Base-by-base conservation (phyloP, 257 asterid species). In the Capsicum rhomboideum region DNA sequence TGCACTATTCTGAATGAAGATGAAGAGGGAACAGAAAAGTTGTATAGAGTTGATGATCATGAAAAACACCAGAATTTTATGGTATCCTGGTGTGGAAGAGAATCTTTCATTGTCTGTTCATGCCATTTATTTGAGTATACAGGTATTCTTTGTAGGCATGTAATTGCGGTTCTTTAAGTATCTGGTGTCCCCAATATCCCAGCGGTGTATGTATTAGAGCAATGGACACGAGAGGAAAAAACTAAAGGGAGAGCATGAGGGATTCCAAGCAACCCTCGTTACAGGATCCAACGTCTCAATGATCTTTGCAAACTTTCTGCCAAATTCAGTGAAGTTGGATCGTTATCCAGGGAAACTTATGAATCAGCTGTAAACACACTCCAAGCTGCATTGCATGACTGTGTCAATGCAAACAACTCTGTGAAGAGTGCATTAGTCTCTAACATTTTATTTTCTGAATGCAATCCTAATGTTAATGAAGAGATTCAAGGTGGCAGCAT, bases 111-210 rank as follows among this genome's bases (percentile, higher is more conserved):
- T 20, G 50, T 52, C 69, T 90, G 93, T 81, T 86, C 85, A 50
- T 91, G 92, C 85, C 88, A 26, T 82, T 79, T 83, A 67, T 91
- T 87, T 83, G 93, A 91, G 64, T 88, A 69, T 78, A 63, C 31
- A 29, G 93, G 91, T 58, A 83, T 85, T 81, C 92, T 91, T 23
- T 90, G 92, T 84, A 87, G 93, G 72, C 93, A 89, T 79, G 87
- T 90, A 75, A 69, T 90, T 55, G 83, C 64, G 56, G 90, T 89
- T 58, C 90, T 91, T 77, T 89, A 88, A 87, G 84, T 86, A 69
- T 83, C 55, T 21, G 90, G 91, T 37, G 66, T 89, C 63, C 84
- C 90, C 68, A 52, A 83, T 69, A 82, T 91, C 31, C 91, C 90
- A 0, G 52, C 88, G 18, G 78, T 83, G 63, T 91, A 87, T 85